Evolutionary conservation across 164 flowering plant genomes (phyloP).

Genomic region (Aristolochia fimbriata): DNA sequence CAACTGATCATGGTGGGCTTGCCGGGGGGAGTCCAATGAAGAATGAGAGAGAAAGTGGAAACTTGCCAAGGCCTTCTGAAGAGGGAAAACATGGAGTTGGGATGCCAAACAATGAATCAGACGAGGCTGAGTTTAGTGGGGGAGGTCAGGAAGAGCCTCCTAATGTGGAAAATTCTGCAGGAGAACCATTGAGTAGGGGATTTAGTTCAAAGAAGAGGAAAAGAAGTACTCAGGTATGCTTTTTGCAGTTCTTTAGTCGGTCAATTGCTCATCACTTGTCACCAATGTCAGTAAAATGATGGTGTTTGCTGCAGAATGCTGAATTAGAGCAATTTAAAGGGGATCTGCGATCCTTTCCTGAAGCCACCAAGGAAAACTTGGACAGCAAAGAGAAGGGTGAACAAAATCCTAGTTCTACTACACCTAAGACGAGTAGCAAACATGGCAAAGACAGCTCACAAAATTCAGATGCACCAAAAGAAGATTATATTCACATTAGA

Average conservation of each 20-base stretch:
- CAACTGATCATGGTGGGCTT: conserved; percentile 23
- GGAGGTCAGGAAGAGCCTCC: conserved; percentile 37
- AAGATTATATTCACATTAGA: conserved; percentile 90
- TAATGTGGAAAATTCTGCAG: conserved; percentile 24
- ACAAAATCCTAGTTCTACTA: conserved; percentile 26
- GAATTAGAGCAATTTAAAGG: conserved; percentile 36
- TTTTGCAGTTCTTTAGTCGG: neutral
- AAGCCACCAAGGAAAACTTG: conserved; percentile 26
- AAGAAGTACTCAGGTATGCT: conserved; percentile 52
- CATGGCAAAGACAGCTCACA: conserved; percentile 58
- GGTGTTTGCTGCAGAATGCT: conserved; percentile 25
- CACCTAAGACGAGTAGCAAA: conserved; percentile 34
- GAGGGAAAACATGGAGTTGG: conserved; percentile 41
- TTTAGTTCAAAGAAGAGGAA: conserved; percentile 61
- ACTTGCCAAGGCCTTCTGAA: conserved; percentile 24
- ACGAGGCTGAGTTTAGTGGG: conserved; percentile 60
- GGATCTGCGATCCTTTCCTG: conserved; percentile 21
- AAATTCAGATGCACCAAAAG: conserved; percentile 62
- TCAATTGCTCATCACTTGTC: neutral
- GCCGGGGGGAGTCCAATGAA: conserved; percentile 33
- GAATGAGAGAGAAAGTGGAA: conserved; percentile 33
- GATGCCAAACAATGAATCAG: conserved; percentile 45
- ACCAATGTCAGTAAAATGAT: neutral
- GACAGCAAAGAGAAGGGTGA: conserved; percentile 43
- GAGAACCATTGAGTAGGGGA: conserved; percentile 34